Base-by-base conservation (phyloP, 2,329 filamentous ascomycete genomes). In the Alternaria brassicicola region DNA sequence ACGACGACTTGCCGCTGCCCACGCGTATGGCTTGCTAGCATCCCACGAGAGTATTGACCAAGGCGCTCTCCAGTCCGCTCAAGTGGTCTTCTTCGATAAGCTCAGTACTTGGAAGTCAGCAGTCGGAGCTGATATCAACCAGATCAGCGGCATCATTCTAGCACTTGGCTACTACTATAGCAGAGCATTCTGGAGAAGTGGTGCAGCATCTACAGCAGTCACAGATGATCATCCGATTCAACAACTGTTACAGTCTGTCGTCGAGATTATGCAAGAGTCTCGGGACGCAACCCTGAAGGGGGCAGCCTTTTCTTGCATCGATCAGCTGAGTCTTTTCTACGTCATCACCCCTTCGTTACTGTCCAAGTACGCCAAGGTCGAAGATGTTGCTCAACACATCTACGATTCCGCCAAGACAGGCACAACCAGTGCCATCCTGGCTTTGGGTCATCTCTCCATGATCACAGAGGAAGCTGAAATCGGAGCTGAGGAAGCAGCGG, bases 371-470 rank as follows among this genome's bases (percentile, higher is more conserved):
- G 75, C 57, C 31, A 71, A 63, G 67, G 76, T 74, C 65, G 76
- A 81, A 45, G 75, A 82, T 1, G 79, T 93, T 13, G 81, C 88
- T 23, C 83, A 88, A 17, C 85, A 86, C 6, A 80, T 97, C 0
- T 82, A 86, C 6, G 80, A 83, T 1, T 86, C 89, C 59, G 89
- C 91, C 9, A 95, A 93, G 72, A 88, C 90, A 56, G 90, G 92
- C 8, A 91, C 91, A 55, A 93, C 96, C 69, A 88, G 85, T 55
- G 90, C 94, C 0, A 94, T 97, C 48, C 78, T 86, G n/a, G 87
- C 91, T 3, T 81, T 98, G 5, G 95, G 95, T 0, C 85, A 90
- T 46, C 79, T 98, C 3, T 88, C 90, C 0, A 85, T 92, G 51
- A 85, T 89, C 1, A 78, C 81, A 12, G 80, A 84, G 31, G 76